phyloP scores from a whole-genome alignment of 352 stramenopile species.

The Phytophthora ramorum region DNA sequence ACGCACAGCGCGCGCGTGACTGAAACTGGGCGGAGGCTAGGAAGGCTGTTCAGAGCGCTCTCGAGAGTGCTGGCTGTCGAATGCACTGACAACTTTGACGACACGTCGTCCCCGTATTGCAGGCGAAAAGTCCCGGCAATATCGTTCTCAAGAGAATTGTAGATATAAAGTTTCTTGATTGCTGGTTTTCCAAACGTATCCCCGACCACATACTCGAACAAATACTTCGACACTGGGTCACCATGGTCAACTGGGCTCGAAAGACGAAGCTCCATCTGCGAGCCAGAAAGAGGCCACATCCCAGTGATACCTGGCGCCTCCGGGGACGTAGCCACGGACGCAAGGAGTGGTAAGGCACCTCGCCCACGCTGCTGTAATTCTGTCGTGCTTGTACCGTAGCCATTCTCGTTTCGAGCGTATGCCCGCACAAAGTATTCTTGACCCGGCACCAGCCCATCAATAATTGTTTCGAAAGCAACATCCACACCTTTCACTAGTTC shows the following conservation, averaged over 20 bases:
- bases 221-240: conserved; percentile 51
- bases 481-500: conserved; percentile 72
- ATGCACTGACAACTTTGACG: conserved; percentile 60
- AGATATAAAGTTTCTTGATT: conserved; percentile 60
- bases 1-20: conserved; percentile 59
- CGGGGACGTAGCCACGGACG: conserved; percentile 45
- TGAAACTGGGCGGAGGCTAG: conserved; percentile 54
- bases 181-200: conserved; percentile 53
- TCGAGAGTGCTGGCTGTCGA: conserved; percentile 46
- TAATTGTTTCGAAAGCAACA: conserved; percentile 66
- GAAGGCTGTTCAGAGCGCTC: conserved; percentile 49
- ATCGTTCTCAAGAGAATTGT: conserved; percentile 56
- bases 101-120: conserved; percentile 62
- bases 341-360: conserved; percentile 57
- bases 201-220: conserved; percentile 66
- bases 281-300: conserved; percentile 62
- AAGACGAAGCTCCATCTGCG: conserved; percentile 55
- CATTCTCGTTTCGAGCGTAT: conserved; percentile 72
- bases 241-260: conserved; percentile 36
- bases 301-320: conserved; percentile 45
- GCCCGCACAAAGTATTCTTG: conserved; percentile 72
- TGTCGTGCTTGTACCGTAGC: conserved; percentile 66
- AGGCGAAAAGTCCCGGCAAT: conserved; percentile 71
- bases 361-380: conserved; percentile 64
- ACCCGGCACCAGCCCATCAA: conserved; percentile 50